These are phyloP conservation scores for Aspergillus sp. DNA, from an alignment of 2,329 filamentous ascomycete genomes.

Conservation along the genomic window DNA sequence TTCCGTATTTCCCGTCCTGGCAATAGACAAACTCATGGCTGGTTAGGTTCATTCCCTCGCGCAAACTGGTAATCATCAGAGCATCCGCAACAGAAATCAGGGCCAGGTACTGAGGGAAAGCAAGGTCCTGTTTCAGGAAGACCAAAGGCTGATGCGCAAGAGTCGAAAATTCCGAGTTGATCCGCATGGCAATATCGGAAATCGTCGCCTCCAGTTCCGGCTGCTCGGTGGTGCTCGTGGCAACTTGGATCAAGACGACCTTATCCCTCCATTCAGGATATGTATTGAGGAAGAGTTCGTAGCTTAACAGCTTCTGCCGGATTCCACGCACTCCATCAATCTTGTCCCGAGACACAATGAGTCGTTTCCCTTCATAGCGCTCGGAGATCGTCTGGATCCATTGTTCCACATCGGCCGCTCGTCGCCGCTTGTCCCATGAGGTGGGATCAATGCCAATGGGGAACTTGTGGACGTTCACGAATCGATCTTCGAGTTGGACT, in stretches of 20 bases:
- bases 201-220: constrained; percentile 83
- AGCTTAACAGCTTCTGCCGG: constrained; percentile 86
- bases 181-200: constrained; percentile 89
- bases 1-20: constrained; percentile 68
- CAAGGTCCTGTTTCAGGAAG: constrained; percentile 92
- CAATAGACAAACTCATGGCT: constrained; percentile 92
- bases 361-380: constrained; percentile 79
- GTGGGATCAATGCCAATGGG: constrained; percentile 90
- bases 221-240: constrained; percentile 84
- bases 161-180: constrained; percentile 88
- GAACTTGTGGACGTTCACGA: constrained; percentile 80
- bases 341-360: constrained; percentile 93
- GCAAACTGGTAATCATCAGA: constrained; percentile 89
- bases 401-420: constrained; percentile 67
- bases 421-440: constrained; percentile 67
- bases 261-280: constrained; percentile 85
- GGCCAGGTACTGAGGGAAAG: constrained; percentile 89
- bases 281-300: constrained; percentile 90
- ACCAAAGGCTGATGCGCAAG: constrained; percentile 89
- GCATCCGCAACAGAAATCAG: constrained; percentile 85
- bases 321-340: constrained; percentile 90
- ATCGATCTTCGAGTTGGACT: constrained; percentile 85
- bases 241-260: constrained; percentile 90
- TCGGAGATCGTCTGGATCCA: constrained; percentile 81
- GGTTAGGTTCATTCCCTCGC: constrained; percentile 96